Evolutionary conservation across 2,329 filamentous ascomycete genomes (phyloP), one percentile per base, ranked within the genome.

Genomic region (Claviceps pusilla): DNA sequence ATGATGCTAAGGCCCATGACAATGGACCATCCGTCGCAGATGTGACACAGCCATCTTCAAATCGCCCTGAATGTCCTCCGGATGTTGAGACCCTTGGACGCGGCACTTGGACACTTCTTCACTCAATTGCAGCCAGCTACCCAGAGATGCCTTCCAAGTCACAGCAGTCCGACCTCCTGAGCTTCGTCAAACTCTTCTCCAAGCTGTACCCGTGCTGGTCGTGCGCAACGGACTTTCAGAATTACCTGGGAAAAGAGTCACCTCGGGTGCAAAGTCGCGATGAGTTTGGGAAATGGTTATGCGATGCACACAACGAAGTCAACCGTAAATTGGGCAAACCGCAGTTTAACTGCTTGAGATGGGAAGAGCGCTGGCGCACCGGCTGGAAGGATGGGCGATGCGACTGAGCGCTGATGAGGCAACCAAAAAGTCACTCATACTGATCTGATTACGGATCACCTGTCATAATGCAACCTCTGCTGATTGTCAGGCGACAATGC

Each of bases 161-260:
- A 10, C 80, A 95, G 61, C 89, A 96, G 66, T 72, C 73, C 35
- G 86, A 96, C 61, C 84, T 94, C 61, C 75, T 76, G 54, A 76
- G 80, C 52, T 97, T 98, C 71, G 76, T 98, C 62, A 72, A 74
- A 29, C 75, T 89, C 2, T 95, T 98, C 67, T 83, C 87, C 31
- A 86, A 85, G 60, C 71, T 97, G 24, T 98, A 98, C 65, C 93
- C 93, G 4, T 98, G 93, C 74, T 95, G 90, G 89, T 80, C 86
- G 3, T 98, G 93, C 69, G 93, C 90, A 39, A 86, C 91, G 57
- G 91, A 97, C 66, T 96, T 98, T 68, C 85, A 85, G 67, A 68
- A 67, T 0, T 97, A 91, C 77, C 84, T 97, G 73, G 76, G 74
- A 58, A 77, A 78, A 58, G 86, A 90, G 59, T 79, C 80, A 64